Base-by-base conservation (phyloP, 352 stramenopile genomes). In the Pythium folliculosum region DNA sequence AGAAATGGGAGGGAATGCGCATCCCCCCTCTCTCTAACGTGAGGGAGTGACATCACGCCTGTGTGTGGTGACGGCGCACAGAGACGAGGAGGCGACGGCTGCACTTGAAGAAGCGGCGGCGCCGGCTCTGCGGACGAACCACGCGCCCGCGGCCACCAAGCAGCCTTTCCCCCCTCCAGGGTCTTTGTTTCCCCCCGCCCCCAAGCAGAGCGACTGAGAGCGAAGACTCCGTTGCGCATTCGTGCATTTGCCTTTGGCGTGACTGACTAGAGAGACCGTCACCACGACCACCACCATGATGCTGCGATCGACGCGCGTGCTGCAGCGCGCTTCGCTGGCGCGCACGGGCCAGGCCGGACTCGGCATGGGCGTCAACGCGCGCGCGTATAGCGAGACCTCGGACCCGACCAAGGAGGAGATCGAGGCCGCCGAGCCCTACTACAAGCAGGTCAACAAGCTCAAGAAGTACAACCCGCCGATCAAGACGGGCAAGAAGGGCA, bases 401-500 rank as follows among this genome's bases (percentile, higher is more conserved):
- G 70, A 78, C 56, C 67, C 81, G 52, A 77, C 76, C 40, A 70
- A 82, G 23, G 78, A 87, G 37, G 75, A 77, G 12, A 64, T 74
- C 25, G 63, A 68, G 52, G 69, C 69, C 19, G 77, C 71, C 47
- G 78, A 85, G 63, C 77, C 63, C 22, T 80, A 85, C 45, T 71
- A 80, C 63, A 80, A 77, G 70, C 82, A 86, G 51, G 64, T 88
- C 12, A 74, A 77, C 38, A 79, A 77, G 52, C 72, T 93, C 45
- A 84, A 85, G 66, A 94, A 94, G 70, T 91, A 90, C 79, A 81
- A 86, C 53, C 86, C 86, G 54, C 86, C 86, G 21, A 77, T 94
- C 57, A 91, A 91, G 67, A 86, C 82, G 35, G 84, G 84, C 45
- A 88, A 91, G 50, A 79, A 77, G 54, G 86, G 86, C 62, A 90